Evolutionary conservation across 176 grass and related monocot species (phyloP), one percentile per base, ranked within the genome.

Genomic region (Saccharum officinarum): DNA sequence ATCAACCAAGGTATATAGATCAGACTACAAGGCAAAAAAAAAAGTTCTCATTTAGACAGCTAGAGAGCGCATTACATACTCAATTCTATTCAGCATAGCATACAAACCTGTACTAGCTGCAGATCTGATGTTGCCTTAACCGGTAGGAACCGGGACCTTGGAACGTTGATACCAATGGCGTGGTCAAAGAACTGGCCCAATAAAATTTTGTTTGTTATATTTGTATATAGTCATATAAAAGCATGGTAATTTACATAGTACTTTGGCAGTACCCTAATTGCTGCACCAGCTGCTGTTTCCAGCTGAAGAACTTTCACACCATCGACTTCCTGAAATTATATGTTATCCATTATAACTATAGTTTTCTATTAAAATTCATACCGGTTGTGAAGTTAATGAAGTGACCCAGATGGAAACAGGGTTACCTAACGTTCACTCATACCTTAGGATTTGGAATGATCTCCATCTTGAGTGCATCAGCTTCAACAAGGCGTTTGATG

Each of bases 381-480:
- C 26, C 1, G 1, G 18, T 73, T 57, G 57, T 69, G 46, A 77
- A 83, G 17, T 75, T 41, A 52, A 33, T 80, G 26, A 9, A 47
- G 25, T 10, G 42, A 6, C 22, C 1, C n/a, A n/a, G 15, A 17
- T 71, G 17, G 25, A 14, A 83, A 16, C 39, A 62, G 50, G 6
- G 1, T 62, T 82, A 13, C 13, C 3, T 37, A 5, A 38, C 41
- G 30, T 66, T 57, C 22, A 38, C 25, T 78, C 8, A 33, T 79
- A 93, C 96, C 91, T 98, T 98, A 22, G 93, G 96, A 75, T 98
- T 99, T 37, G 93, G 96, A 89, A 98, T 98, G 36, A 98, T 96
- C 84, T 98, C 97, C 97, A 98, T 98, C 84, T 98, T 95, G 50
- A 98, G 93, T 57, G 93, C 93, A 86, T 98, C 90, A 75, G 84